Evolutionary conservation across 2,329 filamentous ascomycete genomes (phyloP), one percentile per base, ranked within the genome.

Genomic region (Cercospora sesami): DNA sequence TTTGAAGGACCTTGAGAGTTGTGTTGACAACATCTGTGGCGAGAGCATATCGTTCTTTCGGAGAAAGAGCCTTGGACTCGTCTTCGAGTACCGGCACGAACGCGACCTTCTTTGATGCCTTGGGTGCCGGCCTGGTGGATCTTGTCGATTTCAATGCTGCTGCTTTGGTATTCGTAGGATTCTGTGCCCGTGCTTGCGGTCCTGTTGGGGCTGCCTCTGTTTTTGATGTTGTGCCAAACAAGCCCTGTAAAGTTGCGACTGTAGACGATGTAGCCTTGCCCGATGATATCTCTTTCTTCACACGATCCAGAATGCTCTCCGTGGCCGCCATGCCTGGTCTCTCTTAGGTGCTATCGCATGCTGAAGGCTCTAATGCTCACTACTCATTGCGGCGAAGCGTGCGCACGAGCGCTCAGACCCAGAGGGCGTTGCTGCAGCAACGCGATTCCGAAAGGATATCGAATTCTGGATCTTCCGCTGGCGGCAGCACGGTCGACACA

Each of bases 11-110:
- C 74, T 91, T 93, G 45, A 94, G 82, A 1, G 89, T 85, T 6
- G 83, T 82, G 76, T 94, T 94, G 74, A 93, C 87, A 39, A 92
- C 83, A 69, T 93, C 87, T 0, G 91, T 92, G 12, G 91, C 91
- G 39, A 94, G 80, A 55, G 86, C 83, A 61, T 88, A 88, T 77
- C 85, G 87, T 67, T 92, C 90, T 73, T 85, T 87, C 5, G 82
- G 76, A 4, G 84, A 80, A 31, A 90, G 78, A n/a, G 66, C 58
- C 12, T 63, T 64, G 1, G 73, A n/a, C 4, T 71, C 66, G 58
- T 80, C 79, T 61, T 81, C 80, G 36, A 78, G 77, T 55, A 77
- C 78, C 36, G 83, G 72, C 69, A 78, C 71, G 73, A 75, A 71
- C 68, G 75, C 67, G 9, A 51, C 62, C 30, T 57, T 68, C 23